phyloP scores from a whole-genome alignment of 495 filamentous ascomycete genomes.

The Tuber umbilicatum region DNA sequence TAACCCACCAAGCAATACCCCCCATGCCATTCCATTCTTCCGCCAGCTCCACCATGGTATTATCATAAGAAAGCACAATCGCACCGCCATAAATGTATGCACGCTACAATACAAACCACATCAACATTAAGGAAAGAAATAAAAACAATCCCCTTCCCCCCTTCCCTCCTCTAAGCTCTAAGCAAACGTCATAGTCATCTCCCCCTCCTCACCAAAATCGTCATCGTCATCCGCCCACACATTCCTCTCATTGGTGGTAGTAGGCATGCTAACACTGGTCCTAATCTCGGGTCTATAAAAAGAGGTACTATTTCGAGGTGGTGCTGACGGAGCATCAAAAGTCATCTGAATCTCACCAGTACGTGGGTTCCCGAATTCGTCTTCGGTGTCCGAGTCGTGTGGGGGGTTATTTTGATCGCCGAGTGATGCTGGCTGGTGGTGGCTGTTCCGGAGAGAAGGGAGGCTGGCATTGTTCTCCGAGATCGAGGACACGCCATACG shows the following conservation, averaged over 20 bases:
- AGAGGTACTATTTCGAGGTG: constrained; percentile 32
- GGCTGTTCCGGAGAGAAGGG: not conserved
- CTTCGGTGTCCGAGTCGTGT: constrained; percentile 42
- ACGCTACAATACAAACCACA: constrained; percentile 5
- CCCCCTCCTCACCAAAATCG: constrained; percentile 64
- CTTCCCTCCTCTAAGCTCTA: constrained; percentile 32
- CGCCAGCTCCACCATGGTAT: not conserved
- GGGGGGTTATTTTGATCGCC: constrained; percentile 6
- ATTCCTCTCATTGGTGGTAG: constrained; percentile 51
- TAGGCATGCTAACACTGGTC: constrained; percentile 15
- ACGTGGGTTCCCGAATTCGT: constrained; percentile 38
- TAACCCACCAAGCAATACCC: not conserved
- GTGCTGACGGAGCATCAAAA: constrained; percentile 55
- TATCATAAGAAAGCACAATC: not conserved
- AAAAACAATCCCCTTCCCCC: not conserved
- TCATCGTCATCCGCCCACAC: constrained; percentile 79
- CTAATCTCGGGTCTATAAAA: constrained; percentile 7
- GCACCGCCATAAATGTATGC: constrained; percentile 3
- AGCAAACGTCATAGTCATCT: constrained; percentile 73
- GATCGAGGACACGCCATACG: not conserved
- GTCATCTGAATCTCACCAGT: constrained; percentile 59
- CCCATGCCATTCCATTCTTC: not conserved
- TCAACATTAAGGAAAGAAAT: constrained; percentile 1
- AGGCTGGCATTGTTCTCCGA: not conserved
- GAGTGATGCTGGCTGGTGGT: not conserved